Base-by-base conservation (phyloP, 345 rosid species). In the Bruguiera sexangula region DNA sequence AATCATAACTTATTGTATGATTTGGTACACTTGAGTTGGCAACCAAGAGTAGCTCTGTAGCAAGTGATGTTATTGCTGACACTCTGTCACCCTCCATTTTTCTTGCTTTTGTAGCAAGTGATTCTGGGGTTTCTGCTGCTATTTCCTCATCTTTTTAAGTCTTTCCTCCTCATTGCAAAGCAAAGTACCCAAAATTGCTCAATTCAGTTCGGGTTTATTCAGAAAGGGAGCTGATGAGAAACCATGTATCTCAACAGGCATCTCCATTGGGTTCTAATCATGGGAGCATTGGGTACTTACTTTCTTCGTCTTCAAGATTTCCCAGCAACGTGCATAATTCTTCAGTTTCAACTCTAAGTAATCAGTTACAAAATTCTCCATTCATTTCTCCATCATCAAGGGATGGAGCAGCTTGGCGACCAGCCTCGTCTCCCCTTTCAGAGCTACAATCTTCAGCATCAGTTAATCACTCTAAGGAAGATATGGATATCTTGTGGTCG, bases 401-500 rank as follows among this genome's bases (percentile, higher is more conserved):
- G 68, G 80, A 66, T 63, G 68, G 75, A 76, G 77, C 68, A 24
- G 57, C 75, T 68, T 53, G 79, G 62, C 68, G 71, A 3, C 75
- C 79, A 34, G 21, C 27, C 19, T 66, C 27, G 67, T 76, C 79
- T 83, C 69, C 78, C 52, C 66, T 27, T 50, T 53, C 81, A 46
- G 90, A 73, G 57, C 75, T 73, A 60, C 85, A 75, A 31, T 65
- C 84, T 27, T 56, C 81, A 53, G 36, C 73, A 32, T 61, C 80
- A 48, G 63, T 69, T 53, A 73, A 73, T 75, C 73, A 58, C 34
- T 72, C 79, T 56, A 82, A 78, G 53, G 86, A 84, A 74, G 81
- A 68, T 65, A 83, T 75, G 76, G 85, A 76, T 73, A 67, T 70
- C 43, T 60, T 83, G 6, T 94, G 97, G 91, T 68, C 72, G 73